Evolutionary conservation across 768 basidiomycete species (phyloP).

Genomic region (Macrolepiota fuliginosa): DNA sequence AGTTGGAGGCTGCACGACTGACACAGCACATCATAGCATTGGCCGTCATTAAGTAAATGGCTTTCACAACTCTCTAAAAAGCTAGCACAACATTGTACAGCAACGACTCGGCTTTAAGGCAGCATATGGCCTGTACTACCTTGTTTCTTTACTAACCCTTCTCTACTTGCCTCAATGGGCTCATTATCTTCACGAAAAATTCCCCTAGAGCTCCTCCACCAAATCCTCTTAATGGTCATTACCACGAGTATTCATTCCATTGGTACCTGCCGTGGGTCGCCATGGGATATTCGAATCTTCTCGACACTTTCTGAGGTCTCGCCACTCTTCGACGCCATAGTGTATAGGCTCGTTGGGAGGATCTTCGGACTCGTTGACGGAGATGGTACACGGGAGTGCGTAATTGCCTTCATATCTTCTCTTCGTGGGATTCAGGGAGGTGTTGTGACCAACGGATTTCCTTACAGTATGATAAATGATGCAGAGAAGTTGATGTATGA

Average conservation of each 20-base stretch:
- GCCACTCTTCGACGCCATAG: not conserved
- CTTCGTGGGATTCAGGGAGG: not conserved
- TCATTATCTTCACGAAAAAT: not conserved
- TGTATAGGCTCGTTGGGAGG: not conserved
- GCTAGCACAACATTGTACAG: not conserved
- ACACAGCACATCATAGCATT: too few species aligned
- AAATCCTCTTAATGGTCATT: not conserved
- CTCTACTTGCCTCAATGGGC: not conserved
- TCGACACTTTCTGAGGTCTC: not conserved
- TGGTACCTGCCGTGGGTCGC: not conserved
- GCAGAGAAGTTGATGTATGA: constrained; percentile 5
- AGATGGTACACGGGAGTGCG: not conserved
- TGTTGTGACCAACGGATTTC: not conserved
- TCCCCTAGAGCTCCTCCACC: not conserved
- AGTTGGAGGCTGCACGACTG: too few species aligned
- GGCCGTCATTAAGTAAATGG: not conserved
- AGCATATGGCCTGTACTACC: not conserved
- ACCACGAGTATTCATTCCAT: constrained; percentile 1
- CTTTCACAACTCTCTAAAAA: not conserved
- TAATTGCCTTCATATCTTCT: not conserved
- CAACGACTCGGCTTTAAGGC: not conserved
- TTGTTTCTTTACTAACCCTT: not conserved
- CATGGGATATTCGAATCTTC: constrained; percentile 3
- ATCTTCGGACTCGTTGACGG: not conserved
- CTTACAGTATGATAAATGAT: not conserved